These are phyloP conservation scores for Starmerella vitae DNA, from an alignment of 805 yeast species.

Conservation along the genomic window DNA sequence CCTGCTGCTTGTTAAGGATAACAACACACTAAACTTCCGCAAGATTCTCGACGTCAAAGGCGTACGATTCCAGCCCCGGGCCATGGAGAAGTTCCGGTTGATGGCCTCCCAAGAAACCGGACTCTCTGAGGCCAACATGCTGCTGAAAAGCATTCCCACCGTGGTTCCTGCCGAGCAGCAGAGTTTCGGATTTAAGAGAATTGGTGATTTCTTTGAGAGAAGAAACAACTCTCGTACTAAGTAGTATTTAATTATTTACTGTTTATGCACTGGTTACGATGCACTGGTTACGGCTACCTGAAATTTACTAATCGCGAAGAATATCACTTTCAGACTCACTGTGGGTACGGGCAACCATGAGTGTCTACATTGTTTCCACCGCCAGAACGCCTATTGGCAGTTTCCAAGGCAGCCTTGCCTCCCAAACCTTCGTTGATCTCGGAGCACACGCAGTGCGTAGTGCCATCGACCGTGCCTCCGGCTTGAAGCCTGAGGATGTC, in stretches of 20 bases:
- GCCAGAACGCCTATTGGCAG: constrained; percentile 96
- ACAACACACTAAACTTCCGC: constrained; percentile 44
- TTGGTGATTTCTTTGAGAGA: constrained; percentile 17
- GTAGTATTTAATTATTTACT: no score
- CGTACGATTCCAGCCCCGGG: constrained; percentile 23
- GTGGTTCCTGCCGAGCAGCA: constrained; percentile 6
- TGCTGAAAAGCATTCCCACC: constrained; percentile 15
- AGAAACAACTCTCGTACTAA: no score
- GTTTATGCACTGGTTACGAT: no score
- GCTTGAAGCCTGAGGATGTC: constrained; percentile 18
- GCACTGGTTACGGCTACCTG: no score
- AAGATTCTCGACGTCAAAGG: constrained; percentile 57
- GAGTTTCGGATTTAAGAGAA: constrained; percentile 9
- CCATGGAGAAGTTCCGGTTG: constrained; percentile 18
- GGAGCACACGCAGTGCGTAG: constrained; percentile 80
- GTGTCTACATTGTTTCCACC: constrained; percentile 77
- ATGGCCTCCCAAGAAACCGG: constrained; percentile 17
- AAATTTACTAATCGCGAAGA: no score
- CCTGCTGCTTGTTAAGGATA: constrained; percentile 53
- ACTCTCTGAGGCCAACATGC: constrained; percentile 12
- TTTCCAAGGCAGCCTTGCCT: constrained; percentile 70
- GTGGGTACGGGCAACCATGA: no score
- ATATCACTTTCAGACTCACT: no score
- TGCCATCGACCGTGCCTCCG: constrained; percentile 21
- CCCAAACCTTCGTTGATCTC: constrained; percentile 66